Evolutionary conservation across 2,329 filamentous ascomycete genomes (phyloP).

Genomic region (Pseudohalonectria lignicola): DNA sequence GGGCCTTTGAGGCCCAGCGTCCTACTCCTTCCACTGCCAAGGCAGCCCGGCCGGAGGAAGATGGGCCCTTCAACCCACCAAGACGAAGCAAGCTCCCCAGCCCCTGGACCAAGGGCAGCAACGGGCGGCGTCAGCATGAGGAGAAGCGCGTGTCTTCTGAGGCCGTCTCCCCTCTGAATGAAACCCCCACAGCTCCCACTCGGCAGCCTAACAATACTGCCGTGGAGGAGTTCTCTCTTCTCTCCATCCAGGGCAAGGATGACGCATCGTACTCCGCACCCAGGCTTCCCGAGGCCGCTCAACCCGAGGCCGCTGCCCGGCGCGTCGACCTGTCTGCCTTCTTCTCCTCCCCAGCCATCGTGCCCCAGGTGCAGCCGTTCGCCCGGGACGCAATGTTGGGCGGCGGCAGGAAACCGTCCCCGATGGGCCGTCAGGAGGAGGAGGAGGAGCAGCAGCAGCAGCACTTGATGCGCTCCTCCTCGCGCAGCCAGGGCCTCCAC

Average conservation of each 20-base stretch:
- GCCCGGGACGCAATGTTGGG: slow-evolving; percentile 1
- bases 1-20: slow-evolving; percentile 45
- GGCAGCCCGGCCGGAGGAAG: slow-evolving; percentile 9
- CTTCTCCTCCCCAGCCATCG: slow-evolving; percentile 42
- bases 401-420: too few species aligned
- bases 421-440: too few species aligned
- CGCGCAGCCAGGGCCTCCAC: too few species aligned
- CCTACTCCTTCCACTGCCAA: slow-evolving; percentile 22
- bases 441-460: too few species aligned
- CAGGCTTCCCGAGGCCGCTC: neutral
- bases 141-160: too few species aligned
- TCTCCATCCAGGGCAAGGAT: slow-evolving; percentile 19
- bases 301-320: slow-evolving; percentile 15
- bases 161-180: too few species aligned
- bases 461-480: too few species aligned
- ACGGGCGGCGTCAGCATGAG: slow-evolving; percentile 14
- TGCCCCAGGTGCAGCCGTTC: slow-evolving; percentile 18
- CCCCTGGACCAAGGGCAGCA: slow-evolving; percentile 26
- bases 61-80: slow-evolving; percentile 10
- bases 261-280: slow-evolving; percentile 1
- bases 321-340: slow-evolving; percentile 40
- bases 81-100: slow-evolving; percentile 17
- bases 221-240: slow-evolving; percentile 31
- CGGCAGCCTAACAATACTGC: too few species aligned
- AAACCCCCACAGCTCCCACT: too few species aligned